Base-by-base conservation (phyloP, 192 early-diverging fungal genomes). In the Backusella mclennaniae region DNA sequence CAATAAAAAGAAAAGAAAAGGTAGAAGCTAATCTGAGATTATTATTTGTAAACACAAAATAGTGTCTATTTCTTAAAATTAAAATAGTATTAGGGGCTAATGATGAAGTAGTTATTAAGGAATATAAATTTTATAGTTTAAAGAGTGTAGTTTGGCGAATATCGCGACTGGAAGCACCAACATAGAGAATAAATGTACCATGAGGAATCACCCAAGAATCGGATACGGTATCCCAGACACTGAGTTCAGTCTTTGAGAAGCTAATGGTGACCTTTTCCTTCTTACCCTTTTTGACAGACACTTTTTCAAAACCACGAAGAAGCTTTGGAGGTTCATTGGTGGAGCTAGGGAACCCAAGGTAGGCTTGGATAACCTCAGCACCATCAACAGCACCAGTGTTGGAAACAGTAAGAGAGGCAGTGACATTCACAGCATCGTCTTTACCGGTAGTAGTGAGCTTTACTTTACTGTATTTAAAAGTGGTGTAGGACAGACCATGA, bases 401-500 rank as follows among this genome's bases (percentile, higher is more conserved):
- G 0, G 21, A 21, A 19, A 92, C 67, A 11, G 35, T 41, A 9
- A 88, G 78, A 3, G 42, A 19, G 44, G 74, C 49, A n/a, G 21
- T 73, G 12, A 46, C 35, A 4, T 0, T 26, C 0, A 11, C 21
- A 23, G 8, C 21, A 56, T 56, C 56, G 12, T 23, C 56, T 11
- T 63, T 63, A 14, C 41, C 46, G 1, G 71, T 31, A 0, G 79
- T 46, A 14, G 66, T 15, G n/a, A 80, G 36, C 11, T 63, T 42
- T 5, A 90, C 35, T 15, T 84, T 56, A n/a, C 71, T 73, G 70
- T 92, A 93, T 2, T 67, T 41, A 73, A 92, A 92, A 6, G 26
- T 83, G 21, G 91, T 90, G 82, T 92, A 92, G 9, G 91, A 93
- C 6, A 93, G 76, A 63, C 91, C 91, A 72, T 85, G 82, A 11